phyloP scores from a whole-genome alignment of 2,329 filamentous ascomycete species.

The Botrytis paeoniae region DNA sequence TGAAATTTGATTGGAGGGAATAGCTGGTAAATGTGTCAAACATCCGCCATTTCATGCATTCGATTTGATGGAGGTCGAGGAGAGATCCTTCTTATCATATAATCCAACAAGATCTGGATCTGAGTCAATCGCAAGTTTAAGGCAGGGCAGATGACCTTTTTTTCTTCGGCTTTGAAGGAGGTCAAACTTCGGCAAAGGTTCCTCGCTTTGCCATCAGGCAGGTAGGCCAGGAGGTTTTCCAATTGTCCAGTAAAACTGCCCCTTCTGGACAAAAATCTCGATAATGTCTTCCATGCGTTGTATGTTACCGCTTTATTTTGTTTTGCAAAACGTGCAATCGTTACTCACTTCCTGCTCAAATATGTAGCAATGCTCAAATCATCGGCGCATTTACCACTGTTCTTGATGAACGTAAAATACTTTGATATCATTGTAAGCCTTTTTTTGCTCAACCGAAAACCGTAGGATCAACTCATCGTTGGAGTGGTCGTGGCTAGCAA shows the following conservation, averaged over 20 bases:
- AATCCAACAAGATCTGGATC: not conserved
- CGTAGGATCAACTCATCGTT: not conserved
- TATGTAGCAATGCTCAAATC: not conserved
- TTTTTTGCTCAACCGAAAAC: not conserved
- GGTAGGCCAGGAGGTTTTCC: not conserved
- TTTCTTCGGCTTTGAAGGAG: not conserved
- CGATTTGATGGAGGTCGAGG: not conserved
- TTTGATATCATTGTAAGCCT: not conserved
- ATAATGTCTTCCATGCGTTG: not conserved
- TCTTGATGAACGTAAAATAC: not conserved
- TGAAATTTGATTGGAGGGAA: no score
- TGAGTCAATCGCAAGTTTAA: not conserved
- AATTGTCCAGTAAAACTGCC: not conserved
- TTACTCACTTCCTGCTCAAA: not conserved
- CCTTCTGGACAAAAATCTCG: no score
- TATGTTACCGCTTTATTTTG: not conserved
- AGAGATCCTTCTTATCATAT: slow-evolving; percentile 4
- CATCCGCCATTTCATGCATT: not conserved
- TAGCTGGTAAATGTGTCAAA: slow-evolving; percentile 8
- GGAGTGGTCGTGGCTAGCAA: not conserved
- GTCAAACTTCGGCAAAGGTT: not conserved
- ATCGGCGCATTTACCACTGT: not conserved
- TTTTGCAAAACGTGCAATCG: not conserved
- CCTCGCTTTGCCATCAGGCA: not conserved
- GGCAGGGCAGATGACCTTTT: not conserved